phyloP scores from a whole-genome alignment of 768 basidiomycete genomes.

The Pluteus cervinus region DNA sequence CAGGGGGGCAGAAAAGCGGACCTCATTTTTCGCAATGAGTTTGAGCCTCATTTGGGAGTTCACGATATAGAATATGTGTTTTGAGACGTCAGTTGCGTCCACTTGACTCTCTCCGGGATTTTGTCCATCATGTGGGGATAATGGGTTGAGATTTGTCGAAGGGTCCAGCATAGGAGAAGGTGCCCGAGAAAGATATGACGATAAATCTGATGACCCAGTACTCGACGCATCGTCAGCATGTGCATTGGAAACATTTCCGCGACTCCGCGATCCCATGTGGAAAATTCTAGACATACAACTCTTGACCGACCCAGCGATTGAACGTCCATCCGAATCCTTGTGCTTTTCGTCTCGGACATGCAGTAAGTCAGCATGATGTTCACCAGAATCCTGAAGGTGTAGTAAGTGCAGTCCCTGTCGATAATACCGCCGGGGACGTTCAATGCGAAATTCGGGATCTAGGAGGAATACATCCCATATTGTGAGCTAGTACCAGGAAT shows the following conservation, averaged over 20 bases:
- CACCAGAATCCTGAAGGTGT: constrained; percentile 27
- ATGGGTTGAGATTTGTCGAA: constrained; percentile 65
- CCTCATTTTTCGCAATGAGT: constrained; percentile 83
- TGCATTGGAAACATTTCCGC: constrained; percentile 9
- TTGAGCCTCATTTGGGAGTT: constrained; percentile 90
- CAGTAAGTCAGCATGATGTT: constrained; percentile 7
- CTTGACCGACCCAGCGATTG: constrained; percentile 30
- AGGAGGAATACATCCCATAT: constrained; percentile 93
- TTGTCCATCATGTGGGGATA: constrained; percentile 25
- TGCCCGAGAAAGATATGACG: constrained; percentile 31
- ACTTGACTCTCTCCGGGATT: constrained; percentile 13
- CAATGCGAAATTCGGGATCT: constrained; percentile 83
- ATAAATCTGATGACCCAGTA: constrained; percentile 29
- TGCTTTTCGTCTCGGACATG: constrained; percentile 3
- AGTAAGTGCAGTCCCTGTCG: constrained; percentile 76
- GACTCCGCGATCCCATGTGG: constrained; percentile 20
- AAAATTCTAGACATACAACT: constrained; percentile 40
- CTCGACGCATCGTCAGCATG: constrained; percentile 17
- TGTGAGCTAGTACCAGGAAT: constrained; percentile 41
- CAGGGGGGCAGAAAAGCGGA: constrained; percentile 19
- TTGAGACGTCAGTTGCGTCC: constrained; percentile 58
- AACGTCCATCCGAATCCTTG: constrained; percentile 2
- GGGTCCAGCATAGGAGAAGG: constrained; percentile 71
- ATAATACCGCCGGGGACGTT: constrained; percentile 86
- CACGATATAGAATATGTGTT: constrained; percentile 90